Evolutionary conservation across 768 basidiomycete species (phyloP), one percentile per base, ranked within the genome.

Genomic region (Tubosaeta brunneosetosa): DNA sequence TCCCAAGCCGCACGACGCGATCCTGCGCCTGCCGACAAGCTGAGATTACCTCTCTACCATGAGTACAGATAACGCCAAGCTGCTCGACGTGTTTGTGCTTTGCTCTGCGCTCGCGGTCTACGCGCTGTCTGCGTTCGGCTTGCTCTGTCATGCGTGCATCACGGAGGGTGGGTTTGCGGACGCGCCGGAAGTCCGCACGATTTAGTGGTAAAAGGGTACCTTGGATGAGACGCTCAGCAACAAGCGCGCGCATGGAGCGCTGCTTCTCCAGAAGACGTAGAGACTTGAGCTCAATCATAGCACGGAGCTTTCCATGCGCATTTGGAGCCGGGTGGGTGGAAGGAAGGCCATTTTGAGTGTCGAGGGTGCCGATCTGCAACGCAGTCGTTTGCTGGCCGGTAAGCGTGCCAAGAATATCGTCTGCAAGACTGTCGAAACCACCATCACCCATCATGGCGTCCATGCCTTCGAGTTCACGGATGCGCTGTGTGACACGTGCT

Each of bases 21-120:
- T 79, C 74, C 26, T 89, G 76, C 14, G 86, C 81, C 38, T 83
- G 78, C 51, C 83, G 75, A 63, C 87, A 87, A 29, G 76, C 82
- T n/a, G 74, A 75, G 34, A 86, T 69, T 45, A 97, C 76, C 29
- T 89, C 85, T 50, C 77, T 79, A 1, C 91, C 93, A 67, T 99
- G 95, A 33, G 77, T 69, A 63, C 86, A 88, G 57, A 99, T 97
- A 52, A 89, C 81, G 29, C 74, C 77, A 61, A 99, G 86, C 62
- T 98, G 94, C 58, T 95, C 94, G 64, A 95, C 81, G 64, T 99
- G 97, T 66, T 95, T 94, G 74, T 91, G 88, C 69, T 98, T 98
- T 40, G 94, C 94, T 33, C 92, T 85, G 22, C 86, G 85, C 71
- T 98, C 95, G 19, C 97, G 85, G 54, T 98, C 95, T 12, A 81